These are phyloP conservation scores for Pleurotus ostreatus DNA, from an alignment of 768 basidiomycete genomes.

Conservation along the genomic window DNA sequence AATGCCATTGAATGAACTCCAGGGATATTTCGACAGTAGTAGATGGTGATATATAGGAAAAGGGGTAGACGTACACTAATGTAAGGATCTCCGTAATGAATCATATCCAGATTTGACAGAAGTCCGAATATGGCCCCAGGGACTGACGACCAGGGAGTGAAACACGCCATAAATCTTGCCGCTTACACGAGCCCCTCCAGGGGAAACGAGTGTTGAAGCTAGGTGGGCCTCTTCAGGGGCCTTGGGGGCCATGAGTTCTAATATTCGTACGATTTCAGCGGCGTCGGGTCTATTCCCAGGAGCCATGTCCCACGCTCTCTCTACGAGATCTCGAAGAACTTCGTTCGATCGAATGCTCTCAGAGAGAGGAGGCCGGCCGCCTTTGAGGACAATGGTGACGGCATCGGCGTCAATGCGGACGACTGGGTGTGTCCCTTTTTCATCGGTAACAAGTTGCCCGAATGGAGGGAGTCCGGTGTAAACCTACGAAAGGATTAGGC, in stretches of 20 bases:
- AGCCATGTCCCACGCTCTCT: slow-evolving; percentile 14
- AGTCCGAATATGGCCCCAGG: background rate
- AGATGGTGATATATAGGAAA: no score
- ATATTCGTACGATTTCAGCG: background rate
- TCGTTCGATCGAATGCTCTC: slow-evolving; percentile 3
- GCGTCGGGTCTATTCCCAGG: slow-evolving; percentile 13
- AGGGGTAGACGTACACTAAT: background rate
- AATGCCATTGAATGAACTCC: no score
- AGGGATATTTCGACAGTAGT: no score
- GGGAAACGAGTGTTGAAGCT: background rate
- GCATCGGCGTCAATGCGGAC: slow-evolving; percentile 17
- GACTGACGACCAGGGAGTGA: background rate
- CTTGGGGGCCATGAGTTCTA: background rate
- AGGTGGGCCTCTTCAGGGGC: background rate
- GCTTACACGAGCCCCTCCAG: background rate
- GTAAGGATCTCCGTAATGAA: background rate
- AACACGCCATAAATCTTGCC: background rate
- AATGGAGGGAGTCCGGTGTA: slow-evolving; percentile 16
- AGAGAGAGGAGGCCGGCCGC: slow-evolving; percentile 16
- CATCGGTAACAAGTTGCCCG: slow-evolving; percentile 4
- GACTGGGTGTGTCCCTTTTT: background rate
- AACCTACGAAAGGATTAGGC: slow-evolving; percentile 11
- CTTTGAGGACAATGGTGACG: slow-evolving; percentile 17
- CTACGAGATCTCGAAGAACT: slow-evolving; percentile 7
- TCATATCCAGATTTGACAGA: background rate